phyloP scores from a whole-genome alignment of 108 stramenopile genomes.

The Cyclotella choctawhatcheeana region DNA sequence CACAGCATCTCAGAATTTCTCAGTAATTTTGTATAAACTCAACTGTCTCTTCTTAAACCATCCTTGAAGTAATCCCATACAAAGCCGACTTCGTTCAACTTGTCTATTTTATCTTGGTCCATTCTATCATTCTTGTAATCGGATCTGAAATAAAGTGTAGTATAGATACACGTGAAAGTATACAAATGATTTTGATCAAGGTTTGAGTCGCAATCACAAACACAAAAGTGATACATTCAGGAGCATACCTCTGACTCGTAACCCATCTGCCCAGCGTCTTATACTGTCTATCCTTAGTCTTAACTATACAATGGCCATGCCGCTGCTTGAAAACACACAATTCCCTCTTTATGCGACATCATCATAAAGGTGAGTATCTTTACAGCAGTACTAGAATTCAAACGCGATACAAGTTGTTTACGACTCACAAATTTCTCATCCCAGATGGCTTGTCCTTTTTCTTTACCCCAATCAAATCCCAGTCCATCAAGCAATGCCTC shows the following conservation, averaged over 20 bases:
- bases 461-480: conserved; percentile 71
- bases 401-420: neutral
- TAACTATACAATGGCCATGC: conserved; percentile 18
- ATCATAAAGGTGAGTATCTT: conserved; percentile 1
- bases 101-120: conserved; percentile 3
- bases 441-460: conserved; percentile 64
- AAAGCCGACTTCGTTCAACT: conserved; percentile 16
- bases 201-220: neutral
- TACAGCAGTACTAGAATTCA: neutral
- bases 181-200: neutral
- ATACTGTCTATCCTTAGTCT: conserved; percentile 15
- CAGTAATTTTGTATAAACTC: too few species aligned
- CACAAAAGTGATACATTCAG: neutral
- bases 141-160: neutral
- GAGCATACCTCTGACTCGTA: conserved; percentile 17
- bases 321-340: conserved; percentile 6
- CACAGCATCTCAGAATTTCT: too few species aligned
- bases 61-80: conserved; percentile 20
- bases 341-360: conserved; percentile 3
- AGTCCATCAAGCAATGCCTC: conserved; percentile 45
- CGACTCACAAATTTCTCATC: conserved; percentile 47
- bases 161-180: neutral
- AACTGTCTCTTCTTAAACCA: too few species aligned
- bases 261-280: conserved; percentile 23
- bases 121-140: conserved; percentile 22